Percentiles rank a stretch among this genome's conserved stretches.
These are phyloP conservation scores for Xerocomus spinulosus DNA, from an alignment of 768 basidiomycete genomes.

Conservation along the genomic window DNA sequence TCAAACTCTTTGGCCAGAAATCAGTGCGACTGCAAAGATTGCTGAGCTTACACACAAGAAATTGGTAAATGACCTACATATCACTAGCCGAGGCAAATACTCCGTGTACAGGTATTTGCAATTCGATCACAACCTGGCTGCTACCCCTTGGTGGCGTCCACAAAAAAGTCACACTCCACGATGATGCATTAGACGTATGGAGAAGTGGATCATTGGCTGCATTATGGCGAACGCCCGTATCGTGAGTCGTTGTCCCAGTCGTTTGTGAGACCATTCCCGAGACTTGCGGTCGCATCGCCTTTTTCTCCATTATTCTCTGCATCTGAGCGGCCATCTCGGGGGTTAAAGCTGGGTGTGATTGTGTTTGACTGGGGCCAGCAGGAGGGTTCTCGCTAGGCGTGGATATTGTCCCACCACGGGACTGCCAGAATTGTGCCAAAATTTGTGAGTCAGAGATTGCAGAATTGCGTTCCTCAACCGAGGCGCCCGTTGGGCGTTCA, in stretches of 20 bases:
- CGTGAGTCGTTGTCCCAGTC: constrained; percentile 16
- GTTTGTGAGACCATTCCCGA: constrained; percentile 15
- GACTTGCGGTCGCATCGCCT: constrained; percentile 27
- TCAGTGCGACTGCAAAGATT: constrained; percentile 40
- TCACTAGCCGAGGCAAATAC: constrained; percentile 15
- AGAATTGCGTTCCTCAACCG: constrained; percentile 21
- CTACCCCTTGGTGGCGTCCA: constrained; percentile 36
- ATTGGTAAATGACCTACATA: constrained; percentile 31
- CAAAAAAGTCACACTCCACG: constrained; percentile 48
- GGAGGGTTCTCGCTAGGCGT: constrained; percentile 6
- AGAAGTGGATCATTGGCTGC: not conserved
- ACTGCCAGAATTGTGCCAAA: constrained; percentile 27
- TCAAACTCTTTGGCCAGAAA: constrained; percentile 49
- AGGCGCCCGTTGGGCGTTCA: constrained; percentile 3
- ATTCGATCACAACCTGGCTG: constrained; percentile 35
- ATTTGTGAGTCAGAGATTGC: constrained; percentile 21
- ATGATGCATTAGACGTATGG: constrained; percentile 2
- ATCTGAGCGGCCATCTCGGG: constrained; percentile 37
- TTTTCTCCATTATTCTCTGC: constrained; percentile 48
- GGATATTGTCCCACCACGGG: constrained; percentile 19
- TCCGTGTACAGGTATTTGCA: constrained; percentile 37
- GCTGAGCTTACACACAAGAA: constrained; percentile 1
- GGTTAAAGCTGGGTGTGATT: not conserved
- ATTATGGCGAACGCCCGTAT: constrained; percentile 3
- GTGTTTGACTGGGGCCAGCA: constrained; percentile 14